Evolutionary conservation across 345 rosid species (phyloP), one percentile per base, ranked within the genome.

Genomic region (Citrus australasica): DNA sequence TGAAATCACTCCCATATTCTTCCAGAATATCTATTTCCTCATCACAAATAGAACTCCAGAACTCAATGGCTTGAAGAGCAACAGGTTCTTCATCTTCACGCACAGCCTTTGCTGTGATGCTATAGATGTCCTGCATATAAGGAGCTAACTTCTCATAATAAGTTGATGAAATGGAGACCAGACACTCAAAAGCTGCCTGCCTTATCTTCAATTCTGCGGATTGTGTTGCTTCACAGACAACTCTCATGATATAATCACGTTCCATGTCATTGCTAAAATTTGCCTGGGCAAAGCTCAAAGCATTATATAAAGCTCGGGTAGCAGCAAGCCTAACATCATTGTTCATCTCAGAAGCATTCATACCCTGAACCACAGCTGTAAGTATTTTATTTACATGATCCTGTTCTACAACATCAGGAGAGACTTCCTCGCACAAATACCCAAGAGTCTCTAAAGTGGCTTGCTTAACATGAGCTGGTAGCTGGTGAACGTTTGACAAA

Each of bases 21-120:
- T 88, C 92, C 76, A 88, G 76, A 77, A 90, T 88, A 81, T 90
- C 93, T 75, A 87, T 90, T 82, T 90, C 93, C 83, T 90, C 93
- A 24, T 90, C 93, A 83, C 90, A 86, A 48, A 90, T 86, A 67
- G 93, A 88, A 82, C 91, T 90, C 93, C 93, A 90, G 58, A 90
- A 90, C 69, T 90, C 93, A 81, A 90, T 87, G 28, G 92, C 92
- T 73, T 90, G 93, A 75, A 90, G 90, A 66, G 89, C 85, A 56
- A 90, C 93, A 77, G 90, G 84, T 75, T 90, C 92, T 32, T 85
- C 88, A 71, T 90, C 93, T 79, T 88, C 91, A 81, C 82, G 83
- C 22, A 88, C 90, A 69, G 91, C 91, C 85, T 90, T 90, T 0
- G 92, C 88, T 0, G 93, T 88, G 73, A 90, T 90, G 82, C 56